Evolutionary conservation across 192 early-diverging fungal species (phyloP).

Genomic region (Linderina pennispora): DNA sequence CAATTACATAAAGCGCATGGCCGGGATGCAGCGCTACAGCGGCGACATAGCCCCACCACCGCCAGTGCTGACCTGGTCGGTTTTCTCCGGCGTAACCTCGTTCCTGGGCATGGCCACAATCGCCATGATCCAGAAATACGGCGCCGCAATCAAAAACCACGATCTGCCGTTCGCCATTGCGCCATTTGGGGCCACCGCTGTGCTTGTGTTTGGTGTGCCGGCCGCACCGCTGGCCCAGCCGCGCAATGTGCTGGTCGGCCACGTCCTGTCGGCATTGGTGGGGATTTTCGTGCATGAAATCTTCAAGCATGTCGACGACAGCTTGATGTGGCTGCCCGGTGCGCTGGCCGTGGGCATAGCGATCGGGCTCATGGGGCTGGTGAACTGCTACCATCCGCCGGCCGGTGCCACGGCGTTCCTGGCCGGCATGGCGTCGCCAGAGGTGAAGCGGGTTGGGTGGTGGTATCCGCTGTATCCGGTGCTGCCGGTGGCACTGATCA

Average conservation of each 20-base stretch:
- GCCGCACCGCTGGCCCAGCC: conserved; percentile 37
- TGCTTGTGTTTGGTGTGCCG: conserved; percentile 35
- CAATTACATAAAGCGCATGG: conserved; percentile 28
- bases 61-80: conserved; percentile 27
- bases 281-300: conserved; percentile 38
- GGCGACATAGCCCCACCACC: conserved; percentile 15
- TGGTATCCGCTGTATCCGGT: conserved; percentile 45
- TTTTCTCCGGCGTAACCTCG: conserved; percentile 28
- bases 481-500: conserved; percentile 23
- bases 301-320: conserved; percentile 18
- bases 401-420: conserved; percentile 41
- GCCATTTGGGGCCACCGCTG: conserved; percentile 31
- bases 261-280: conserved; percentile 26
- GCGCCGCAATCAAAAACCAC: conserved; percentile 28
- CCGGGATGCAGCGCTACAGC: conserved; percentile 28
- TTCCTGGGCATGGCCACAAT: conserved; percentile 26
- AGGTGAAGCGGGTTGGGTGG: conserved; percentile 28
- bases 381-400: conserved; percentile 42
- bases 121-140: conserved; percentile 33
- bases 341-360: conserved; percentile 36
- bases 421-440: conserved; percentile 15
- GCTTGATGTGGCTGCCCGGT: conserved; percentile 35
- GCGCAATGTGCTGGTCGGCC: conserved; percentile 34
- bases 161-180: conserved; percentile 42
- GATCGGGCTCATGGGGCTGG: conserved; percentile 37